phyloP scores from a whole-genome alignment of 768 basidiomycete species.

The Pluteus cervinus region DNA sequence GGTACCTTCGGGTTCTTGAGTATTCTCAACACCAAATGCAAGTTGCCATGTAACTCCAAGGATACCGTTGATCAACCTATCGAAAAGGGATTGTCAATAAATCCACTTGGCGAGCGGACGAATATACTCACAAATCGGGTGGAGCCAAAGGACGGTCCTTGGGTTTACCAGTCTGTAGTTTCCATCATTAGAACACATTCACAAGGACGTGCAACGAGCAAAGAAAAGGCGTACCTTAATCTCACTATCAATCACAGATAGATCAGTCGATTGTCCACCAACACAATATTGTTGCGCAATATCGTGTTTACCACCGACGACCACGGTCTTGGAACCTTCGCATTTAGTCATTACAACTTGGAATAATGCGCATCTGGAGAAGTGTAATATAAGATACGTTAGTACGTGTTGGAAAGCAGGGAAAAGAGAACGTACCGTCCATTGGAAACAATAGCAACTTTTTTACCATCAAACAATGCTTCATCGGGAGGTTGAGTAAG shows the following conservation, averaged over 20 bases:
- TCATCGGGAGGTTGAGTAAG: conserved; percentile 36
- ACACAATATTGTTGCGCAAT: conserved; percentile 53
- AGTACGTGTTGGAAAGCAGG: conserved; percentile 36
- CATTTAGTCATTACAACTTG: conserved; percentile 57
- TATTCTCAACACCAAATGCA: conserved; percentile 50
- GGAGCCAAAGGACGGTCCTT: conserved; percentile 52
- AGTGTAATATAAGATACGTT: background rate
- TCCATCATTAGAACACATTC: conserved; percentile 2
- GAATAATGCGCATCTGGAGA: background rate
- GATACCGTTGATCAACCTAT: conserved; percentile 46
- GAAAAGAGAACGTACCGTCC: conserved; percentile 38
- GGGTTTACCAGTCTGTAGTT: conserved; percentile 41
- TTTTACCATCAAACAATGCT: conserved; percentile 41
- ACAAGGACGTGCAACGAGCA: no score
- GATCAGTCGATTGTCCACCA: conserved; percentile 57
- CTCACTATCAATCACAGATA: conserved; percentile 53
- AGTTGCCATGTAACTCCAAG: conserved; percentile 61
- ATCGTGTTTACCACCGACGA: conserved; percentile 43
- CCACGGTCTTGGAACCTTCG: conserved; percentile 49
- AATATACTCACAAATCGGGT: conserved; percentile 54
- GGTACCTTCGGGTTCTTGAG: conserved; percentile 52
- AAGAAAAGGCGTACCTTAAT: conserved; percentile 37
- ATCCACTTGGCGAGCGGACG: no score
- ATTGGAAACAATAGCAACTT: conserved; percentile 51
- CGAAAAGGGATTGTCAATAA: background rate